Base-by-base conservation (phyloP, 225 moss, liverwort and hornwort genomes). In the Pseudoscleropodium purum region DNA sequence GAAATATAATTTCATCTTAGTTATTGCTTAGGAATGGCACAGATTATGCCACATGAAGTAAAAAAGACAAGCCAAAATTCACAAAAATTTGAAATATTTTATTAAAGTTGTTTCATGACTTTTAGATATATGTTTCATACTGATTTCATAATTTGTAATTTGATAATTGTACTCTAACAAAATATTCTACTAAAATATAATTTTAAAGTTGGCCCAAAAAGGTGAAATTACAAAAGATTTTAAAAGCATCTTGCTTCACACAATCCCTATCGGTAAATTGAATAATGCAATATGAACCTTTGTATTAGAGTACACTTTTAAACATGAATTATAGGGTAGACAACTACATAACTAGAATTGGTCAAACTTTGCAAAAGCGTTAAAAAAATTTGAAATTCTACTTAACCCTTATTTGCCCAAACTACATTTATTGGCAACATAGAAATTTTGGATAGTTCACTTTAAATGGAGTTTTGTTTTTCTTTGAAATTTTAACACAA, bases 1-100 rank as follows among this genome's bases (percentile, higher is more conserved):
- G 21, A 6, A 73, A 43, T 29, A 3, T 29, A 43, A 27, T 27
- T 73, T 43, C 5, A 17, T 73, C 43, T 73, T 16, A 43, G 43
- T 27, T 73, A 2, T 27, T 73, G 5, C 5, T 6, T 0, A 0
- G 2, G 10, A 73, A 4, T 47, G 2, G 47, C 2, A 43, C 43
- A 73, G 17, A 2, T 73, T 26, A 29, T 29, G 2, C 29, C 6
- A 10, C 1, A 9, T 3, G 16, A 17, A 43, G 5, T 27, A 41
- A 73, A 27, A 16, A 9, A 16, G 7, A 70, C 0, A 5, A 24
- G 13, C 1, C 8, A 43, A 43, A 15, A 70, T 25, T 39, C 4
- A 7, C 7, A 70, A 41, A 39, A 27, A 43, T 0, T 72, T 8
- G 0, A 41, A 73, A 26, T 16, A 16, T 5, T 26, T 72, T 24